These are phyloP conservation scores for Oligophagozyma castellii DNA, from an alignment of 1,139 yeast genomes.

Conservation along the genomic window DNA sequence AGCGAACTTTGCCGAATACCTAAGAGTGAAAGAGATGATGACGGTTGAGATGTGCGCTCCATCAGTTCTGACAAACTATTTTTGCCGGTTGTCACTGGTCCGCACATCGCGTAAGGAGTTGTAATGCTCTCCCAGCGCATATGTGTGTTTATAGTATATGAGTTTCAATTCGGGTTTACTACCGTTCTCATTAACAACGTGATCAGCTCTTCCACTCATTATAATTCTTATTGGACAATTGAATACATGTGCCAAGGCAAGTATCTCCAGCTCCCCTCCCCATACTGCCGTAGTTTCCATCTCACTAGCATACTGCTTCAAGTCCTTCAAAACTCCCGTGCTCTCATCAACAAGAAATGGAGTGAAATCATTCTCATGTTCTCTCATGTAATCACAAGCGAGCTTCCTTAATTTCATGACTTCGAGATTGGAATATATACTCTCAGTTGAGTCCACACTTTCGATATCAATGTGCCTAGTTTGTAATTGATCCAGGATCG, in stretches of 20 bases:
- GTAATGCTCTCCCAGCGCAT: constrained; percentile 90
- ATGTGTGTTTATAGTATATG: constrained; percentile 75
- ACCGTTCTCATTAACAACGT: constrained; percentile 43
- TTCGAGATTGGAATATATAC: constrained; percentile 6
- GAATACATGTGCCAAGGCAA: constrained; percentile 59
- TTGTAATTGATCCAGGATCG: constrained; percentile 64
- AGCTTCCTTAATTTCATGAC: constrained; percentile 44
- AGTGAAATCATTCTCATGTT: constrained; percentile 51
- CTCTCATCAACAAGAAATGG: constrained; percentile 77
- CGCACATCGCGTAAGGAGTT: constrained; percentile 44
- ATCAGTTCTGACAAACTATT: no score
- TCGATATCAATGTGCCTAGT: constrained; percentile 31
- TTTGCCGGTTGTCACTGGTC: no score
- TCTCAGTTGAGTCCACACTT: constrained; percentile 1
- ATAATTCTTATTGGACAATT: constrained; percentile 62
- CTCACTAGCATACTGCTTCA: constrained; percentile 56
- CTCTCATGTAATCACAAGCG: constrained; percentile 56
- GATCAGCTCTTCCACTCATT: constrained; percentile 60
- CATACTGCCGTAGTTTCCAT: constrained; percentile 70
- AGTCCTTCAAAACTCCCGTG: constrained; percentile 45
- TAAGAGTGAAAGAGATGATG: no score
- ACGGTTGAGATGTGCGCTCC: no score
- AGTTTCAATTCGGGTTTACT: constrained; percentile 41
- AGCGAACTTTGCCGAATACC: no score
- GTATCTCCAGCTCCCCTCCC: constrained; percentile 92